Percentiles rank a stretch among this genome's conserved stretches.
These are phyloP conservation scores for Trichoderma reesei DNA, from an alignment of 495 filamentous ascomycete species.

Conservation along the genomic window DNA sequence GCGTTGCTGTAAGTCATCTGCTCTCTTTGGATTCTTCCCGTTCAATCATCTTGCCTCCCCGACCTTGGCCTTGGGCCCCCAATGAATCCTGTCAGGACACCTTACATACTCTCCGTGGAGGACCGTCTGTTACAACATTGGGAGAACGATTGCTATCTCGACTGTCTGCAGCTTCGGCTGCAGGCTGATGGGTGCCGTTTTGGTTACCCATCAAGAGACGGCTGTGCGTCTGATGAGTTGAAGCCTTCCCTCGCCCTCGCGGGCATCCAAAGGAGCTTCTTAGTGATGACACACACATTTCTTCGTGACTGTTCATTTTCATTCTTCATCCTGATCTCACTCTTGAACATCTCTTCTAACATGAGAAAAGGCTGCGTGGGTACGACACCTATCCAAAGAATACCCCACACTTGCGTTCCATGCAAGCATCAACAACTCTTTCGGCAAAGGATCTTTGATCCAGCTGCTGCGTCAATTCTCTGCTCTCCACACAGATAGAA, in stretches of 20 bases:
- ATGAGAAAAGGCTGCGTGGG: slow-evolving; percentile 66
- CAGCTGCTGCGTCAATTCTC: slow-evolving; percentile 87
- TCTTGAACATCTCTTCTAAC: neutral
- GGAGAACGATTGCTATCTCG: slow-evolving; percentile 73
- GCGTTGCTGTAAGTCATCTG: slow-evolving; percentile 73
- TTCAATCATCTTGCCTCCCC: slow-evolving; percentile 13
- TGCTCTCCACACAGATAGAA: slow-evolving; percentile 77
- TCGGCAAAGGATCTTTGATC: slow-evolving; percentile 70
- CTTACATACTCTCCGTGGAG: slow-evolving; percentile 58
- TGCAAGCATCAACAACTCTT: slow-evolving; percentile 84
- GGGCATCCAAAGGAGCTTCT: slow-evolving; percentile 64
- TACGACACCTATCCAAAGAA: slow-evolving; percentile 68
- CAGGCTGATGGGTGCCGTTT: slow-evolving; percentile 72
- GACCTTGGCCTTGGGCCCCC: slow-evolving; percentile 20
- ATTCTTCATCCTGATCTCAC: slow-evolving; percentile 5
- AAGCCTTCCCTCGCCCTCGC: slow-evolving; percentile 45
- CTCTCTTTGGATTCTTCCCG: slow-evolving; percentile 11
- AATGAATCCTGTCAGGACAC: slow-evolving; percentile 94
- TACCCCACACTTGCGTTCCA: slow-evolving; percentile 92
- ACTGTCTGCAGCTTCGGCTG: slow-evolving; percentile 29
- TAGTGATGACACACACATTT: slow-evolving; percentile 98
- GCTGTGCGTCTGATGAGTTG: slow-evolving; percentile 71
- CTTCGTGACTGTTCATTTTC: slow-evolving; percentile 12
- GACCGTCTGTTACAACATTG: slow-evolving; percentile 95
- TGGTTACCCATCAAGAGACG: slow-evolving; percentile 71